phyloP scores from a whole-genome alignment of 805 yeast genomes.

The Candida dendrica region DNA sequence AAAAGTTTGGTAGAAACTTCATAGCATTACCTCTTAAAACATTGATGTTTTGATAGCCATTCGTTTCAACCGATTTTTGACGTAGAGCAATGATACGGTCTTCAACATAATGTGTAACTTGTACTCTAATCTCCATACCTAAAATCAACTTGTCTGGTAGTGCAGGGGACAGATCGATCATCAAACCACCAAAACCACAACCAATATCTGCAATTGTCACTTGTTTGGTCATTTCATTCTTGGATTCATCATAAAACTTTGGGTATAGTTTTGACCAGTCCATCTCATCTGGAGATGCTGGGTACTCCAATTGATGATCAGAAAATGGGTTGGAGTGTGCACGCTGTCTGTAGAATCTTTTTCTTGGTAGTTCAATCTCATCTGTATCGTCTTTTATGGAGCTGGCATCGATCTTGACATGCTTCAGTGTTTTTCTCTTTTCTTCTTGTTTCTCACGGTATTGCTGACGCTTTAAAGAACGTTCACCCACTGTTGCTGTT shows the following conservation, averaged over 20 bases:
- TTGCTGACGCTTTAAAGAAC: constrained; percentile 25
- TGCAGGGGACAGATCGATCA: constrained; percentile 70
- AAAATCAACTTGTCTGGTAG: constrained; percentile 70
- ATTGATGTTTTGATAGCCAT: constrained; percentile 71
- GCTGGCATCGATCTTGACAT: constrained; percentile 35
- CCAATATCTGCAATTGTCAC: constrained; percentile 95
- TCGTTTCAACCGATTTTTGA: constrained; percentile 26
- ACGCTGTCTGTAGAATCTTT: constrained; percentile 88
- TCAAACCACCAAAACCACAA: constrained; percentile 94
- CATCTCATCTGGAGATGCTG: constrained; percentile 74
- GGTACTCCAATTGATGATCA: constrained; percentile 89
- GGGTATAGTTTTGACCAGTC: constrained; percentile 82
- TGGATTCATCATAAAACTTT: constrained; percentile 35
- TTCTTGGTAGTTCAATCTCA: constrained; percentile 57
- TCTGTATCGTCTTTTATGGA: constrained; percentile 11
- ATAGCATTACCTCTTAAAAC: constrained; percentile 94
- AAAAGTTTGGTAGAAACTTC: constrained; percentile 95
- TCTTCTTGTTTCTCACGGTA: constrained; percentile 42
- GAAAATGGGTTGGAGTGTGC: constrained; percentile 98
- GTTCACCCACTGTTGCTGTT: not conserved
- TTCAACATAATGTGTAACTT: constrained; percentile 94
- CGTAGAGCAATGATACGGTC: constrained; percentile 90
- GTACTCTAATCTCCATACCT: constrained; percentile 97
- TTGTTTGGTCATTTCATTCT: constrained; percentile 34
- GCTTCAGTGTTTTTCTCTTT: constrained; percentile 38